Conservation (phyloP, 805 yeast genomes). For the Metschnikowia lunata region DNA sequence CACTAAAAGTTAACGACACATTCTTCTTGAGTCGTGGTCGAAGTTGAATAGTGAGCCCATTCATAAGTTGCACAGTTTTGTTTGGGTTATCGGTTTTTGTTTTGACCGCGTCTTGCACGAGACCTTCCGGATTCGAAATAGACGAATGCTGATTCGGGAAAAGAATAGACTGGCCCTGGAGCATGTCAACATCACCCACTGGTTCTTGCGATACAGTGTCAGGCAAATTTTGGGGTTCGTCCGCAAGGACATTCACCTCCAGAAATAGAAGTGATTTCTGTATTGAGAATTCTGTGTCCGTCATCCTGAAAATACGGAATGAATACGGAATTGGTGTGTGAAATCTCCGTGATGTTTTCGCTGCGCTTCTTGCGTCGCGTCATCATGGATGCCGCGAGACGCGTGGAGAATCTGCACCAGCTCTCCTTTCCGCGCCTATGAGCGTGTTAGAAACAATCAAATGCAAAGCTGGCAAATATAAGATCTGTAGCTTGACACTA, state of each 20-base stretch:
- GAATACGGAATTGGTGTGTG: no score
- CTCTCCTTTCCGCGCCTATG: no score
- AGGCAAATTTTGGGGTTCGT: no score
- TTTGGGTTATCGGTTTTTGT: not conserved
- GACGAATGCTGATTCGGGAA: not conserved
- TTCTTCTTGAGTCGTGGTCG: slow-evolving; percentile 7
- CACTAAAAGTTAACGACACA: not conserved
- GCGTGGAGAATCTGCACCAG: no score
- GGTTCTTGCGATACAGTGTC: no score
- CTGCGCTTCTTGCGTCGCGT: no score
- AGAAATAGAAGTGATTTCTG: slow-evolving; percentile 3
- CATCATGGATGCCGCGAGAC: no score
- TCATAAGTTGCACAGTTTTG: slow-evolving; percentile 10
- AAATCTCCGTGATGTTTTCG: no score
- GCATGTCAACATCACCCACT: not conserved
- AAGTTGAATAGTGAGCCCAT: slow-evolving; percentile 13
- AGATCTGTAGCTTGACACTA: no score
- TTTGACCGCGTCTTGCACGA: not conserved
- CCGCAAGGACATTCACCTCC: not conserved
- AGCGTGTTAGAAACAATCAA: no score
- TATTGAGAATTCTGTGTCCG: not conserved
- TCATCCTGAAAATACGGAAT: not conserved
- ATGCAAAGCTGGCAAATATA: no score
- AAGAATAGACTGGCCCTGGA: slow-evolving; percentile 5
- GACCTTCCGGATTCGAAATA: no score